Base-by-base conservation (phyloP, 2,329 filamentous ascomycete genomes). In the Botryotinia globosa region DNA sequence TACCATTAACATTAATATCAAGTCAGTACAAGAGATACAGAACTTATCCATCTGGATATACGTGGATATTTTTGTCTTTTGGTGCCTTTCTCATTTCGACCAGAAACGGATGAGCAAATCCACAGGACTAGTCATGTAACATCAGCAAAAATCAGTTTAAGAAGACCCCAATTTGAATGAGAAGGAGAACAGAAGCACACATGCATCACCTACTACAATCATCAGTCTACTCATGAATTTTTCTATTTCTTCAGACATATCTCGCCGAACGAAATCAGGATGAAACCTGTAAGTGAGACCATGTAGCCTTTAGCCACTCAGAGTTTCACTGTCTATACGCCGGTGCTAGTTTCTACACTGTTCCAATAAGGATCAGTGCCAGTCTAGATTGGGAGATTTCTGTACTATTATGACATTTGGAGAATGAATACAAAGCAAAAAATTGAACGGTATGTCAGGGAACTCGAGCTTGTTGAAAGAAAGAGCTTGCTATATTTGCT, bases 251-350 rank as follows among this genome's bases (percentile, higher is more conserved):
- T 76, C 67, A 54, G 76, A 72, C 45, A 25, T 72, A 77, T 75
- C 65, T 76, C 74, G 8, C 76, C 75, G 9, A 12, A 29, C 34
- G 42, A 14, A 18, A 44, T 37, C 22, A 39, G 71, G 29, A 63
- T 44, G 5, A 9, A 68, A 58, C 4, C 51, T 25, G 25, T 48
- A 79, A 1, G 18, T 22, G 20, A 45, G 80, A 77, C 48, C 16
- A 34, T 48, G 4, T 16, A n/a, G 48, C 5, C 48, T 44, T 18
- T 4, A 20, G 34, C 39, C 8, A 22, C 10, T 9, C 20, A n/a
- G n/a, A 39, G 48, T 68, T 74, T 80, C 48, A 84, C 82, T 16
- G 81, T 80, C 83, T 82, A 84, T 48, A 82, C 81, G 9, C 83
- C 83, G 2, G 81, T 83, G 9, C 83, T 83, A 1, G 82, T 83